Conservation (phyloP, 139 green algal genomes). For the Chlamydomonas asymmetrica region DNA sequence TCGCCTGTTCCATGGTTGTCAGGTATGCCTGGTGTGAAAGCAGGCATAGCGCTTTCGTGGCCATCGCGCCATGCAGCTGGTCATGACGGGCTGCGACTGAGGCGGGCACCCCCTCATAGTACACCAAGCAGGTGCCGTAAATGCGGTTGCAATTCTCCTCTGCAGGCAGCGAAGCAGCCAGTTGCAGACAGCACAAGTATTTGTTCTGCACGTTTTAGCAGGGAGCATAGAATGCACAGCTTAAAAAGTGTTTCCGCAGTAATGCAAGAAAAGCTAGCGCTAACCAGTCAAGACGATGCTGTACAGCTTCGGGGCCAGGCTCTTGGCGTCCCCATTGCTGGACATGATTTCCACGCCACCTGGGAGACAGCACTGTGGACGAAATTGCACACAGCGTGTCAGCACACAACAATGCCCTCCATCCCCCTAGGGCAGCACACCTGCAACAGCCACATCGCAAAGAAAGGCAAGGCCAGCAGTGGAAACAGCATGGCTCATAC, state of each 20-base stretch:
- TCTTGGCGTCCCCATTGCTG: not conserved
- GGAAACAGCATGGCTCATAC: too few species aligned
- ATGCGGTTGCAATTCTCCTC: slow-evolving; percentile 44
- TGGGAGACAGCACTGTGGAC: slow-evolving; percentile 47
- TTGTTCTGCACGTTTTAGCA: too few species aligned
- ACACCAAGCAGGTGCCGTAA: slow-evolving; percentile 44
- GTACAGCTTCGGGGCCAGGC: slow-evolving; percentile 12
- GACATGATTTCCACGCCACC: slow-evolving; percentile 37
- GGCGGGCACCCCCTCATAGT: slow-evolving; percentile 31
- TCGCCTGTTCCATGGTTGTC: slow-evolving; percentile 29
- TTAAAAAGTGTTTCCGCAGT: not conserved
- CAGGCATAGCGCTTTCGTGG: slow-evolving; percentile 40
- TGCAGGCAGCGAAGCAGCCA: slow-evolving; percentile 15
- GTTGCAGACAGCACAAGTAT: not conserved
- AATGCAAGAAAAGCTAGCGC: not conserved
- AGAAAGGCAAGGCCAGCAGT: not conserved
- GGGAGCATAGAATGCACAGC: not conserved
- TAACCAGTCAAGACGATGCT: slow-evolving; percentile 46
- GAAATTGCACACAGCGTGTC: not conserved
- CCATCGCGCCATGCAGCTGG: slow-evolving; percentile 16
- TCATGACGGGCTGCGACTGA: slow-evolving; percentile 19
- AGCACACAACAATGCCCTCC: not conserved
- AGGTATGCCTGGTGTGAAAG: slow-evolving; percentile 43
- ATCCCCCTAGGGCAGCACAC: too few species aligned
- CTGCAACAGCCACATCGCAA: not conserved